phyloP scores from a whole-genome alignment of 208 protist genomes.

The Phytomonas sp. region DNA sequence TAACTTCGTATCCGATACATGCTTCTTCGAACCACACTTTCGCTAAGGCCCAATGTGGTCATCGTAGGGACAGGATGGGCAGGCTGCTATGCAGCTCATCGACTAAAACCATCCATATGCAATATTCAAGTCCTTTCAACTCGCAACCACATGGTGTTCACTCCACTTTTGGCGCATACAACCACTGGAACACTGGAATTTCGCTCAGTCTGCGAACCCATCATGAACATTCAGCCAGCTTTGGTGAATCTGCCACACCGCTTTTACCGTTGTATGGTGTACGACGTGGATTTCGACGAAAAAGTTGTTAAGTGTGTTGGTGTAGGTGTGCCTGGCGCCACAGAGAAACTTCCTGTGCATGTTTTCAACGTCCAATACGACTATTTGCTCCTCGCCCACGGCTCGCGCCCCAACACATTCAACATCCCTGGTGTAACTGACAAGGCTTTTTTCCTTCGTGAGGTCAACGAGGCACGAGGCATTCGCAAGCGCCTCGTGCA shows the following conservation, averaged over 20 bases:
- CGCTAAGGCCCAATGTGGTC: slow-evolving; percentile 67
- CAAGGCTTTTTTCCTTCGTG: slow-evolving; percentile 84
- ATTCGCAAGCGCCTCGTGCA: slow-evolving; percentile 89
- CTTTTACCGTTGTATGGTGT: slow-evolving; percentile 68
- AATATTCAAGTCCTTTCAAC: slow-evolving; percentile 84
- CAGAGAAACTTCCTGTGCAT: slow-evolving; percentile 47
- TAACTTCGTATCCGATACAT: background rate
- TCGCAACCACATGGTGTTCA: slow-evolving; percentile 93
- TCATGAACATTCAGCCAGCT: slow-evolving; percentile 69
- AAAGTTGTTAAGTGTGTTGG: slow-evolving; percentile 71
- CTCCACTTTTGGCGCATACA: slow-evolving; percentile 89
- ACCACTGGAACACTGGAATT: slow-evolving; percentile 91
- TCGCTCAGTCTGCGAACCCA: slow-evolving; percentile 83
- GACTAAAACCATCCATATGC: slow-evolving; percentile 66
- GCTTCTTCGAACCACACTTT: background rate
- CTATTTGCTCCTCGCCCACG: slow-evolving; percentile 87
- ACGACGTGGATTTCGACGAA: slow-evolving; percentile 72
- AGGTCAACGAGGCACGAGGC: slow-evolving; percentile 78
- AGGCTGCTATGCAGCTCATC: slow-evolving; percentile 67
- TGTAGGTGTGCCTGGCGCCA: slow-evolving; percentile 54
- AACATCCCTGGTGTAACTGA: slow-evolving; percentile 88
- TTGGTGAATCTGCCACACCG: slow-evolving; percentile 73
- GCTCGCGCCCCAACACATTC: slow-evolving; percentile 87
- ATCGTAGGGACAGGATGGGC: slow-evolving; percentile 90
- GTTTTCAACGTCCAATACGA: slow-evolving; percentile 88